Evolutionary conservation across 495 filamentous ascomycete species (phyloP).

Genomic region (Tetracladium setigerum): DNA sequence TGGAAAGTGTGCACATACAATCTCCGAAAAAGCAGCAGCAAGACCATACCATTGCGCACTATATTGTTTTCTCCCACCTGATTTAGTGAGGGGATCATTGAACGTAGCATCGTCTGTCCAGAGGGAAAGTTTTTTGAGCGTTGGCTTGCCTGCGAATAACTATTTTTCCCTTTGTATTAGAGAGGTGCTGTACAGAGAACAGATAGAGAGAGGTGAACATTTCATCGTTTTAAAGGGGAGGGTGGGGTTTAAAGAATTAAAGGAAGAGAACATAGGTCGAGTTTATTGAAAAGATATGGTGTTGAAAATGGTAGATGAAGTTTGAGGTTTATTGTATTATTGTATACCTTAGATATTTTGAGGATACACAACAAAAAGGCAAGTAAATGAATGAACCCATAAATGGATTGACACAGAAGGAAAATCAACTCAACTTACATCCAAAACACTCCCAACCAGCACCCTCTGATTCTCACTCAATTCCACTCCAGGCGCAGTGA

Average conservation of each 20-base stretch:
- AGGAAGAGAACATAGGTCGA: too few relatives aligned
- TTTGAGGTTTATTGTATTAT: too few relatives aligned
- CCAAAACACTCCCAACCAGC: slow-evolving; percentile 47
- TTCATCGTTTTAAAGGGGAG: too few relatives aligned
- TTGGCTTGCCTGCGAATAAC: slow-evolving; percentile 50
- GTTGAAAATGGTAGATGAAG: too few relatives aligned
- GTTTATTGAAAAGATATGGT: too few relatives aligned
- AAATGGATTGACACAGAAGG: too few relatives aligned
- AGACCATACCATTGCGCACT: slow-evolving; percentile 22
- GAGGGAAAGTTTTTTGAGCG: slow-evolving; percentile 45
- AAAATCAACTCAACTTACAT: slow-evolving; percentile 28
- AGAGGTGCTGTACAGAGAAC: background rate
- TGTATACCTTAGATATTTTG: too few relatives aligned
- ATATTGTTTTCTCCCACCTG: slow-evolving; percentile 17
- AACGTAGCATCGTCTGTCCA: slow-evolving; percentile 33
- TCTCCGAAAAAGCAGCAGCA: slow-evolving; percentile 13
- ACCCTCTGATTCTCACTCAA: slow-evolving; percentile 38
- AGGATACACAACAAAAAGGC: too few relatives aligned
- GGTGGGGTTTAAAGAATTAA: too few relatives aligned
- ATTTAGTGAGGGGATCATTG: slow-evolving; percentile 15
- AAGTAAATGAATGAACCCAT: too few relatives aligned
- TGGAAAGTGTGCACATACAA: background rate
- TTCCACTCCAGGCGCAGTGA: slow-evolving; percentile 36
- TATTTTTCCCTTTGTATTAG: slow-evolving; percentile 14
- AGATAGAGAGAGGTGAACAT: background rate